Base-by-base conservation (phyloP, 805 yeast genomes). In the Jamesozyma gamospora region DNA sequence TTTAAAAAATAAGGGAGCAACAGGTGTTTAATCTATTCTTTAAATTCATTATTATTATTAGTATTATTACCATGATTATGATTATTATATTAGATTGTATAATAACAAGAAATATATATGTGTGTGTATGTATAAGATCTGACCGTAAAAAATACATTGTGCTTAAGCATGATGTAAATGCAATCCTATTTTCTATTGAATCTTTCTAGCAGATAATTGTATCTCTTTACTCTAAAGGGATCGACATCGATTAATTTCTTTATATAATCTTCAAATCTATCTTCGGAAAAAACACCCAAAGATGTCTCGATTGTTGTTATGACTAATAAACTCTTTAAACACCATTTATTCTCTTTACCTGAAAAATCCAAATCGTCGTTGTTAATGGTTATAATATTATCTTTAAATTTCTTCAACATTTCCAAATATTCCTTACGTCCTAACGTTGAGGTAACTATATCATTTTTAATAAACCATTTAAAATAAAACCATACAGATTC, bases 401-500 rank as follows among this genome's bases (percentile, higher is more conserved):
- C 44, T 8, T 75, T 56, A 36, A 82, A 76, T 1, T 60, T 54
- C 1, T 61, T 44, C 10, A 83, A 54, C 1, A 82, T 49, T 0
- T 52, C 52, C 1, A 49, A 24, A 39, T 67, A 67, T 16, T 65
- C 60, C 1, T 55, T 60, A 13, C 40, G 32, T 5, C 39, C 42
- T 30, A 64, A 38, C 1, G 48, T 42, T 5, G 50, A 46, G 0
- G 52, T 41, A 6, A 64, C 58, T 18, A 62, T 45, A 1, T 57
- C 64, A 35, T 55, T 52, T 4, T 66, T 63, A 8, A 75, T 58
- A 17, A 90, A 65, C 97, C 97, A 92, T 37, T 78, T 73, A 42
- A 85, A 69, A 55, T 88, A 92, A 2, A 82, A 69, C 96, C 97
- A 92, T 0, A 85, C 82, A 0, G 96, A 83, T 33, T 94, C 88